These are phyloP conservation scores for Alternaria arborescens DNA, from an alignment of 2,329 filamentous ascomycete species.

Conservation along the genomic window DNA sequence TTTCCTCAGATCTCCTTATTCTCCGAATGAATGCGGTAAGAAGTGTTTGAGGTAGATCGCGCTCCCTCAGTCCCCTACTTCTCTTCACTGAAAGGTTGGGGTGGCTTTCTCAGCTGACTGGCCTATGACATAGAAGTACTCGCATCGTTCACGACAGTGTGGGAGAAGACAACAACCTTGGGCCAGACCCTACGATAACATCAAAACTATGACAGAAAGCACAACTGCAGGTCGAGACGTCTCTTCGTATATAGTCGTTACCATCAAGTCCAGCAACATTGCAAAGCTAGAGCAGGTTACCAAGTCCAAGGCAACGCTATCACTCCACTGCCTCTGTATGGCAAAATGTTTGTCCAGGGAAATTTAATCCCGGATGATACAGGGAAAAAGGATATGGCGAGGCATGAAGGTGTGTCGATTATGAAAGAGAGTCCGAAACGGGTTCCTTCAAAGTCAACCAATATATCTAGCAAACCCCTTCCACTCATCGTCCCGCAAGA, in stretches of 20 bases:
- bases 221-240: neutral
- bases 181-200: neutral
- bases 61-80: no score
- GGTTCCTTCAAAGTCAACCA: neutral
- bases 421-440: neutral
- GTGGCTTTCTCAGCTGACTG: no score
- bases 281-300: neutral
- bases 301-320: neutral
- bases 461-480: neutral
- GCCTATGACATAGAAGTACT: neutral
- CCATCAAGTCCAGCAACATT: no score
- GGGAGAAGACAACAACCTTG: neutral
- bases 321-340: neutral
- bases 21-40: neutral
- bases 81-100: no score
- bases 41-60: neutral
- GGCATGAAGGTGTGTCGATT: neutral
- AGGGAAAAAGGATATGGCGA: neutral
- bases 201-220: neutral
- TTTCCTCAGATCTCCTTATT: neutral
- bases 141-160: neutral
- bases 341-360: neutral
- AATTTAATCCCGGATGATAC: neutral
- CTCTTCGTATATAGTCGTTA: neutral
- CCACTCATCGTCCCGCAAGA: constrained; percentile 27